Conservation (phyloP, 139 green algal species). For the Chlorokybus atmophyticus region DNA sequence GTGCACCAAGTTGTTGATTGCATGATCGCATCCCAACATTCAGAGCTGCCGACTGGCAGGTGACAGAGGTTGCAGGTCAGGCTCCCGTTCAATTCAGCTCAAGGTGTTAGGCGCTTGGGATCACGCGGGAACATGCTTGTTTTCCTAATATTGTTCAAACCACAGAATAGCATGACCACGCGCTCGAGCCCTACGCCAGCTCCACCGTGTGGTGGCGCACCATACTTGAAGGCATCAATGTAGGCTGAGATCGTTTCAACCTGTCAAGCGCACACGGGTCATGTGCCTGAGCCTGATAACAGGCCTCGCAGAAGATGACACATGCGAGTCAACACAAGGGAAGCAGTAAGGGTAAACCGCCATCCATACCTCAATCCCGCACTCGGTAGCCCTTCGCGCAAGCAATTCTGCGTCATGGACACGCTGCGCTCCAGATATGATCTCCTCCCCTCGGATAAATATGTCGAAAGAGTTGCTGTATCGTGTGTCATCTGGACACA, state of each 20-base stretch:
- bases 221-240: conserved; percentile 85
- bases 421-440: conserved; percentile 84
- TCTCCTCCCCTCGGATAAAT: conserved; percentile 96
- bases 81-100: conserved; percentile 19
- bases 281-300: background rate
- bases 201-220: conserved; percentile 74
- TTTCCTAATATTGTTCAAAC: conserved; percentile 95
- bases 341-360: too few relatives aligned
- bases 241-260: conserved; percentile 76
- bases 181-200: conserved; percentile 88
- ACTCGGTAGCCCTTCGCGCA: conserved; percentile 24
- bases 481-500: conserved; percentile 56
- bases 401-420: conserved; percentile 87
- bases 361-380: conserved; percentile 31
- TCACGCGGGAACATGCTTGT: conserved; percentile 93
- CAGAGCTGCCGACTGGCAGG: background rate
- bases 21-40: background rate
- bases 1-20: background rate
- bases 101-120: conserved; percentile 83
- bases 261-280: too few relatives aligned
- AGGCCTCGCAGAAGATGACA: too few relatives aligned
- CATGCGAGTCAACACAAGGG: too few relatives aligned
- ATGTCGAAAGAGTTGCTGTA: conserved; percentile 97
- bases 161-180: conserved; percentile 95
- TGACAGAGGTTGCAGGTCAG: too few relatives aligned